Evolutionary conservation across 176 grass and related monocot species (phyloP), one percentile per base, ranked within the genome.

Genomic region (Oryza officinalis): DNA sequence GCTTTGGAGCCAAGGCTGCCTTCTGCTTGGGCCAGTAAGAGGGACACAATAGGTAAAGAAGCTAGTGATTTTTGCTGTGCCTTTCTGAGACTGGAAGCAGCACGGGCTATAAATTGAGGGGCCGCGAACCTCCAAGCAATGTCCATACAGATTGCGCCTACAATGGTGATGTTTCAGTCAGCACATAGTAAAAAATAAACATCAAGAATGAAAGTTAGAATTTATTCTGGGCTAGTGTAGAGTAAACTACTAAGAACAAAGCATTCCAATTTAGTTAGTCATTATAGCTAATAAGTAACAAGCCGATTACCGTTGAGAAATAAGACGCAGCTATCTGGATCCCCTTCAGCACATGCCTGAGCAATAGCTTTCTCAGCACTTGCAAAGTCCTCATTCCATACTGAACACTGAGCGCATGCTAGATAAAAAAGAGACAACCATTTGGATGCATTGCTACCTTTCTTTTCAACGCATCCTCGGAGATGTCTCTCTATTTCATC

Each of bases 11-110:
- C 96, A 44, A 98, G 91, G 80, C 96, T 98, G 23, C 89, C 96
- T 72, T 98, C 96, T 71, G 93, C 90, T 90, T 95, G 90, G 74
- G 96, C 96, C 69, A 98, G 85, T 82, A 95, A 86, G 71, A 95
- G 80, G 2, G 93, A 98, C 52, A 87, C 74, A 46, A 95, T 64
- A 46, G 96, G 96, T 14, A 95, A 84, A 15, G 74, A 60, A 78
- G 70, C 81, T 18, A 17, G 69, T 32, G 93, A 93, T 71, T 71
- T 90, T 60, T 95, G 84, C 63, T 95, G 96, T 35, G 93, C 93
- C 73, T 95, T 95, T 78, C 79, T 90, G 65, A 98, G 91, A 80
- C 89, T 93, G 31, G 68, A 87, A 87, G 85, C 63, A 17, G 93
- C 91, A 75, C 76, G 85, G 40, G 77, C 71, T 90, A 98, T 85